These are phyloP conservation scores for Discostella pseudostelligera DNA, from an alignment of 108 stramenopile species.

Conservation along the genomic window DNA sequence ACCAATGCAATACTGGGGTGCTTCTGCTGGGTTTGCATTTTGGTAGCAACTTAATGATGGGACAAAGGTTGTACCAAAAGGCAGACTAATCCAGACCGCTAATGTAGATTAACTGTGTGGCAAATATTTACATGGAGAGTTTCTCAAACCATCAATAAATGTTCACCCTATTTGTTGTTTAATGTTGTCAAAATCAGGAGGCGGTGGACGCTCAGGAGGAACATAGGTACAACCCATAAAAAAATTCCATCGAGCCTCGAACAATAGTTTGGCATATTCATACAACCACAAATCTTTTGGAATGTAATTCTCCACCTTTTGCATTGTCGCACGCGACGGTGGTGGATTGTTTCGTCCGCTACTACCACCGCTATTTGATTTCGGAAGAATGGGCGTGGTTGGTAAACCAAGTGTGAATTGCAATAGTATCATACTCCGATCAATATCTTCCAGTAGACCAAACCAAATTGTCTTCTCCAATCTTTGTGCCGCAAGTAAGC, in stretches of 20 bases:
- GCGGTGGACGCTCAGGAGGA: conserved; percentile 18
- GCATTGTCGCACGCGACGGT: not conserved
- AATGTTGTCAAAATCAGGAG: conserved; percentile 1
- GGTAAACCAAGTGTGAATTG: conserved; percentile 14
- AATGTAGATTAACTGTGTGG: no score
- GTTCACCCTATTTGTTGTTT: not conserved
- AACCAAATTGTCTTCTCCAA: conserved; percentile 37
- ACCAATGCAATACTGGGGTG: no score
- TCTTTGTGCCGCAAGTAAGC: conserved; percentile 15
- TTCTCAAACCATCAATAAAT: no score
- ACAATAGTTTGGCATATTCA: conserved; percentile 31
- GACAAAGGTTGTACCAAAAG: no score
- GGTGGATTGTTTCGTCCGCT: not conserved
- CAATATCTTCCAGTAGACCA: conserved; percentile 38
- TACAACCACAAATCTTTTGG: conserved; percentile 46
- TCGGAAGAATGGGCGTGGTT: conserved; percentile 12
- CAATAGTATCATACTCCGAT: conserved; percentile 29
- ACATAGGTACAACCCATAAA: conserved; percentile 11
- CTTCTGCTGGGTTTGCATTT: no score
- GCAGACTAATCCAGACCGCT: no score
- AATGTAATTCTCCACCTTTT: conserved; percentile 17
- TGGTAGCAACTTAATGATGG: no score
- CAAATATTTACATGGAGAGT: no score
- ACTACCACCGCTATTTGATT: conserved; percentile 1
- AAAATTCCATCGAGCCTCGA: conserved; percentile 35